Evolutionary conservation across 768 basidiomycete species (phyloP), one percentile per base, ranked within the genome.

Genomic region (Tephrocybe sp.): DNA sequence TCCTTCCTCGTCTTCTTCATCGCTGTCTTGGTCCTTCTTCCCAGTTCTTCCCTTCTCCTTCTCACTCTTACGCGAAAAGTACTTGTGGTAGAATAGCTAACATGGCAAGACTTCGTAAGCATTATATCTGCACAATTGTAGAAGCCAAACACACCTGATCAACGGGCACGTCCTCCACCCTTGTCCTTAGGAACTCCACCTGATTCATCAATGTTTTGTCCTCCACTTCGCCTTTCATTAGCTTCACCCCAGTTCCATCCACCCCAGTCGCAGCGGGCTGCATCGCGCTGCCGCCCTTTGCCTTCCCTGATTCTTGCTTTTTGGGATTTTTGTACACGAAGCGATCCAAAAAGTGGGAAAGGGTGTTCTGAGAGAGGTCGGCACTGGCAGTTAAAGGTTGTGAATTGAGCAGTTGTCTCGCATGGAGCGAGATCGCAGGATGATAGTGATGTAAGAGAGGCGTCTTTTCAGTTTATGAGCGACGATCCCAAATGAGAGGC

Each of bases 241-340:
- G 76, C 68, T 87, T 91, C 33, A 91, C 83, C 2, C 88, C 82
- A 2, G 70, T 69, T 11, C 77, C 73, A 49, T 85, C 86, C n/a
- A 78, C 57, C 1, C 73, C 76, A 41, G 77, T 78, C 5, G 88
- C 87, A 1, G 85, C 83, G n/a, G 93, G 93, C 69, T 99, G 95
- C 97, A 98, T 98, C 47, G 90, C 88, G 53, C 87, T 91, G 0
- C 82, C 75, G n/a, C 94, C 94, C 61, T 84, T 86, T 7, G 79
- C 70, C 48, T 72, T 76, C 39, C 45, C 61, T 11, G 53, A 50
- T 22, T 52, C 65, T 19, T 52, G 37, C 50, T 69, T 84, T 72
- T 97, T 98, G 1, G 94, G 86, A 64, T 98, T 97, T 67, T 94
- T 91, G 74, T 92, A 97, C 36, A 97, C 91, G 70, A 98, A 97